Base-by-base conservation (phyloP, 2,329 filamentous ascomycete genomes). In the Lasiodiplodia sp. region DNA sequence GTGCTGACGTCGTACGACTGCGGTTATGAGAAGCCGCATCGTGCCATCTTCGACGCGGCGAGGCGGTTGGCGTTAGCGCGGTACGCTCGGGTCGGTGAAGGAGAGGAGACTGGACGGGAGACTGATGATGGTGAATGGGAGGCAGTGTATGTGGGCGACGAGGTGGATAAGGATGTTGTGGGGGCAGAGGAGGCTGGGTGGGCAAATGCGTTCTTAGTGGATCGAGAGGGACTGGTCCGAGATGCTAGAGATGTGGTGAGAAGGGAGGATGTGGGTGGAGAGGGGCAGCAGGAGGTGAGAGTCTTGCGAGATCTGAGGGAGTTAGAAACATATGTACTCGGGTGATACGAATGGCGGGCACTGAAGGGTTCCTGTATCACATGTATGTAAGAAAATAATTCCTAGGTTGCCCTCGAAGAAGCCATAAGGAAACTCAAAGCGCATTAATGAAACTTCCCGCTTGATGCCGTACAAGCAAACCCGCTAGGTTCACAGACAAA, bases 1-100 rank as follows among this genome's bases (percentile, higher is more conserved):
- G 81, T 86, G 7, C 86, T 86, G 69, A 83, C 89, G 75, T 90
- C 88, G 21, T 91, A 91, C 71, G 87, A 90, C 72, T 85, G 87
- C 4, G 88, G 88, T 0, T 74, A 78, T 28, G 86, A 87, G 71
- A 91, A 91, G 75, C 89, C 89, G 0, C 81, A 88, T 65, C 71
- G 69, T 10, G 71, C 74, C 2, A 89, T 91, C 2, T 91, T 91
- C 70, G 75, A 80, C 1, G 84, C 86, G 0, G 88, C 87, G 0
- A 81, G 83, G 55, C 71, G 75, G 0, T 78, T 87, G 80, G 74
- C 85, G 18, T 66, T 69, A 2, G 70, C 75, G 4, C 72, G 78
- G 10, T 68, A 83, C 14, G 70, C 70, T 3, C 74, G 71, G 5
- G 72, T 73, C 14, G 65, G 70, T 10, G 70, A 71, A 31, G 52